Base-by-base conservation (phyloP, 306 rosid genomes). In the Glycine tomentella region DNA sequence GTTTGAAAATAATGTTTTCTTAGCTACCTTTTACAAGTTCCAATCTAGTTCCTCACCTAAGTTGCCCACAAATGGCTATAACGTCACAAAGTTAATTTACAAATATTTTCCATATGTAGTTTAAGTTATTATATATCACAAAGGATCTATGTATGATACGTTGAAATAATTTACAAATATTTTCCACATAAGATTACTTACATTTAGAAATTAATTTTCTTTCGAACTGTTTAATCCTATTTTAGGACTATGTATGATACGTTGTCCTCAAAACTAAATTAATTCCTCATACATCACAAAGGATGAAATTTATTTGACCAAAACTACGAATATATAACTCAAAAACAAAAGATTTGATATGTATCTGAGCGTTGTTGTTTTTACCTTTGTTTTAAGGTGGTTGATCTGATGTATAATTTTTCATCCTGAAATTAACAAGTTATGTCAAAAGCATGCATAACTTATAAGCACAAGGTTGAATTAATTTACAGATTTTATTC, bases 401-500 rank as follows among this genome's bases (percentile, higher is more conserved):
- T 46, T 48, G 57, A 69, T 69, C 57, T 69, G 57, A 17, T 48
- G 57, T 6, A 25, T 46, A n/a, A n/a, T 69, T 69, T 69, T 69
- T 69, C 74, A 4, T 69, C 74, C 74, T 69, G 74, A 46, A 46
- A 69, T 15, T 7, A 40, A n/a, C n/a, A 38, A 12, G 31, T 40
- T 40, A 14, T 9, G 40, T 46, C 36, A 42, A 44, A 67, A 38
- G 7, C 33, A 66, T 14, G 70, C 44, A 63, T 15, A 11, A 61
- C 6, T 9, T 61, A 31, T 2, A 40, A 38, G 49, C 20, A 65
- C 34, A 66, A n/a, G 2, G 34, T 44, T 9, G 52, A 42, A 9
- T 40, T 20, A 42, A 9, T 40, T 67, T 36, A 15, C 14, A 42
- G 50, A 65, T 38, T 65, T 40, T 31, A 38, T 65, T 8, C 52